Conservation (phyloP, 2,329 filamentous ascomycete species). For the Aspergillus luchuensis region DNA sequence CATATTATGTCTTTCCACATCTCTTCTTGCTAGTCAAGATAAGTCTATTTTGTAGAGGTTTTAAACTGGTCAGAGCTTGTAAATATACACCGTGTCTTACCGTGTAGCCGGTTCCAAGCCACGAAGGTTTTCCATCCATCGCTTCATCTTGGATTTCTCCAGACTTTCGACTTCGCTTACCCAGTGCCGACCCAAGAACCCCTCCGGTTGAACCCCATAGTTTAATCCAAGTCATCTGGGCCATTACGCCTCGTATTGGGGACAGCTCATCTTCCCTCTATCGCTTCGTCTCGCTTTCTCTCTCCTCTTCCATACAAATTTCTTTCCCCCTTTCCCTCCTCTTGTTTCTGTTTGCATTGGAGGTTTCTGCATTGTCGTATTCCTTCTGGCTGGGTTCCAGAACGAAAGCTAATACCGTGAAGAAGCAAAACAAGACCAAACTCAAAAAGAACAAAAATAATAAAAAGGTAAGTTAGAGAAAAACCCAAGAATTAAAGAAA, state of each 20-base stretch:
- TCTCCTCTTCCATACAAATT: neutral
- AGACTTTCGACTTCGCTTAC: conserved; percentile 5
- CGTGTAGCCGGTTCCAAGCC: too few species aligned
- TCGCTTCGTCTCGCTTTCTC: neutral
- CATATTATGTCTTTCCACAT: too few species aligned
- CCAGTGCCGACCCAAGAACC: conserved; percentile 2
- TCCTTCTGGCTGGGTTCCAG: neutral
- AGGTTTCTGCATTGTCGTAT: neutral
- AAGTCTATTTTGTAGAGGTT: too few species aligned
- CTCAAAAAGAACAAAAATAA: neutral
- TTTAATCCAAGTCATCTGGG: conserved; percentile 1
- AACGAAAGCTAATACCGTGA: neutral
- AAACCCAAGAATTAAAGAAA: neutral
- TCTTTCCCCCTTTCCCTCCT: neutral
- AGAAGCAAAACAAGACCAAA: neutral
- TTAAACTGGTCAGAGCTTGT: neutral
- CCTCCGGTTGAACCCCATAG: neutral
- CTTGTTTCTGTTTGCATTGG: neutral
- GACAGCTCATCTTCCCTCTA: neutral
- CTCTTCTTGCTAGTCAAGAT: too few species aligned
- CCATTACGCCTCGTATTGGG: neutral
- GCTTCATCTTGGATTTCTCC: conserved; percentile 4
- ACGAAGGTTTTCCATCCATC: conserved; percentile 1
- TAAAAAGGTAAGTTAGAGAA: neutral
- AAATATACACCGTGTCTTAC: neutral